Evolutionary conservation across 2,329 filamentous ascomycete species (phyloP), one percentile per base, ranked within the genome.

Genomic region (Epichloe sibirici): DNA sequence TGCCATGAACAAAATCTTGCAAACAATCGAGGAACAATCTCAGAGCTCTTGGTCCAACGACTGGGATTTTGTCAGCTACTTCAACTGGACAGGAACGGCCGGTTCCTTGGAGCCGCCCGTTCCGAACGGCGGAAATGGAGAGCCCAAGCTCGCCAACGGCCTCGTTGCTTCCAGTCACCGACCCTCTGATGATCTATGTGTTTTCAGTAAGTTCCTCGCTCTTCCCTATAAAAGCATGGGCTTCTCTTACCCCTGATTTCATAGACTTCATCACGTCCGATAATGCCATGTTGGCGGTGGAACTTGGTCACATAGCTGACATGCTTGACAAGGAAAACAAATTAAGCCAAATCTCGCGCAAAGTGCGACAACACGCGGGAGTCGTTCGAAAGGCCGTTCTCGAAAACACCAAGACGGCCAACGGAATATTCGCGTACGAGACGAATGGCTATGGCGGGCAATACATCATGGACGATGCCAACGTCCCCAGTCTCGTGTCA

Each of bases 141-240:
- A 91, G 62, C 89, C 89, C 0, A 75, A 90, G 12, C 83, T 81
- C 54, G 79, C 78, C 37, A 91, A 88, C 2, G 87, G 86, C 0
- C 77, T 94, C 52, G 79, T 93, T 45, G 80, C 88, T 51, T 88
- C 83, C 50, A 86, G 87, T 1, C 93, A 93, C 71, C 78, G 89
- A 1, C 89, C 89, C 0, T 89, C 85, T 52, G 89, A 94, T 65
- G 89, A 95, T 65, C 81, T 88, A 7, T 88, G 85, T 1, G 88
- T 88, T 49, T 82, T 89, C 57, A 60, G 60, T 62, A 45, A 48
- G 60, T 56, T 11, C 2, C 42, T 7, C 31, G 4, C 11, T 31
- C 17, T 5, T 31, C 13, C 7, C 8, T 5, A 9, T 8, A 8
- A 8, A 39, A 4, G 37, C 47, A 39, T 31, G 17, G 9, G 13